Conservation (phyloP, 1,284 basidiomycete genomes). For the Marasmius sp. region DNA sequence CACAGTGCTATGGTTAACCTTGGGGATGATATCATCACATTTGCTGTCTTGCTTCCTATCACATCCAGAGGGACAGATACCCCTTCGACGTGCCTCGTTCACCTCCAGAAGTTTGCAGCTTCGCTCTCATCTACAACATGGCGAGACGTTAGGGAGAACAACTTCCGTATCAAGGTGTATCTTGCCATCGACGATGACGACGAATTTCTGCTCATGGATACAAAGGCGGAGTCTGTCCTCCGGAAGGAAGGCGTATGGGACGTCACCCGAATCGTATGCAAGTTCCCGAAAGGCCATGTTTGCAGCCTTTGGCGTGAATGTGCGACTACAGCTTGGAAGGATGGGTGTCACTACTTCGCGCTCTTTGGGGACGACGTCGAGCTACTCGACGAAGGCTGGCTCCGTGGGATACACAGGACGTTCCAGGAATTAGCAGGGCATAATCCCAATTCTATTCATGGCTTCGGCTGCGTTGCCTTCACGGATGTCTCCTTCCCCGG, state of each 20-base stretch:
- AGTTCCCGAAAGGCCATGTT: slow-evolving; percentile 44
- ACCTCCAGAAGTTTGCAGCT: slow-evolving; percentile 40
- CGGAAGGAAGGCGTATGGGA: slow-evolving; percentile 33
- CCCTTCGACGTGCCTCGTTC: slow-evolving; percentile 37
- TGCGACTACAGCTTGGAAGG: slow-evolving; percentile 46
- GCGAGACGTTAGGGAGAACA: slow-evolving; percentile 38
- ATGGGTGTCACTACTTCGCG: slow-evolving; percentile 49
- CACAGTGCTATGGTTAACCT: slow-evolving; percentile 41
- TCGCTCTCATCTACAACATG: slow-evolving; percentile 48
- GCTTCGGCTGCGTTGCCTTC: slow-evolving; percentile 60
- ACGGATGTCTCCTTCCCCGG: slow-evolving; percentile 55
- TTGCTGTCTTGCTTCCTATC: slow-evolving; percentile 57
- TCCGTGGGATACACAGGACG: slow-evolving; percentile 36
- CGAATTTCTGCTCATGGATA: slow-evolving; percentile 29
- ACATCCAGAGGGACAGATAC: slow-evolving; percentile 45
- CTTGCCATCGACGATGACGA: slow-evolving; percentile 56
- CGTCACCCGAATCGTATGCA: slow-evolving; percentile 35
- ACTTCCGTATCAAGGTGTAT: slow-evolving; percentile 44
- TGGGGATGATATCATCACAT: slow-evolving; percentile 32
- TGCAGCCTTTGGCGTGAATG: slow-evolving; percentile 55
- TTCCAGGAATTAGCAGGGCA: slow-evolving; percentile 36
- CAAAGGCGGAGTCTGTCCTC: slow-evolving; percentile 36
- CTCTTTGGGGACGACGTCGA: slow-evolving; percentile 59
- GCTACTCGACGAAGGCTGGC: slow-evolving; percentile 52
- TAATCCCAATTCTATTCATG: slow-evolving; percentile 32